These are phyloP conservation scores for Pascua sp. DNA, from an alignment of 1,284 basidiomycete species.

Conservation along the genomic window DNA sequence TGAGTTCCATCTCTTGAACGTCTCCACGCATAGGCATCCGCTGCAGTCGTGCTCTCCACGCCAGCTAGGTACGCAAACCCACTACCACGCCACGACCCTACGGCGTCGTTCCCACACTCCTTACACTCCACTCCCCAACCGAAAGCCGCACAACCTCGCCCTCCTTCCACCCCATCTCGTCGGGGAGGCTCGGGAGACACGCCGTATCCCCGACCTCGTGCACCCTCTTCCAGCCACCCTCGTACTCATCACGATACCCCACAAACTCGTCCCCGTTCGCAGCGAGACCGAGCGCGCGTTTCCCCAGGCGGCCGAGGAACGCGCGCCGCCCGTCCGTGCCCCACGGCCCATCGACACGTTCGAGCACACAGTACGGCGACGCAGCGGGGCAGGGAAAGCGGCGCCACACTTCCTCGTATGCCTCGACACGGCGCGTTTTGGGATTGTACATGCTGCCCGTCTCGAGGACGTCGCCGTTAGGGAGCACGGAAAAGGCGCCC, in stretches of 20 bases:
- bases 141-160: no score
- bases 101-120: no score
- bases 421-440: slow-evolving; percentile 17
- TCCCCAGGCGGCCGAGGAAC: slow-evolving; percentile 13
- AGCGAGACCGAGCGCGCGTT: slow-evolving; percentile 9
- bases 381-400: slow-evolving; percentile 4
- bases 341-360: slow-evolving; percentile 8
- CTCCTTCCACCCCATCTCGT: no score
- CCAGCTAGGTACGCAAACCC: no score
- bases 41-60: no score
- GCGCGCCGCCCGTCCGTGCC: neutral
- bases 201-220: slow-evolving; percentile 5
- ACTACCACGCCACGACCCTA: no score
- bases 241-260: slow-evolving; percentile 11
- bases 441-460: slow-evolving; percentile 37
- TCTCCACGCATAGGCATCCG: no score
- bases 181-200: neutral
- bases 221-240: slow-evolving; percentile 1
- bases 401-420: slow-evolving; percentile 37
- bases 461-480: slow-evolving; percentile 34
- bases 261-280: neutral
- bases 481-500: slow-evolving; percentile 26
- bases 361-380: slow-evolving; percentile 20
- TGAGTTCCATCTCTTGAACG: no score
- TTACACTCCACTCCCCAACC: no score